phyloP scores from a whole-genome alignment of 1,284 basidiomycete genomes.

The Cutaneotrichosporon spelunceum region DNA sequence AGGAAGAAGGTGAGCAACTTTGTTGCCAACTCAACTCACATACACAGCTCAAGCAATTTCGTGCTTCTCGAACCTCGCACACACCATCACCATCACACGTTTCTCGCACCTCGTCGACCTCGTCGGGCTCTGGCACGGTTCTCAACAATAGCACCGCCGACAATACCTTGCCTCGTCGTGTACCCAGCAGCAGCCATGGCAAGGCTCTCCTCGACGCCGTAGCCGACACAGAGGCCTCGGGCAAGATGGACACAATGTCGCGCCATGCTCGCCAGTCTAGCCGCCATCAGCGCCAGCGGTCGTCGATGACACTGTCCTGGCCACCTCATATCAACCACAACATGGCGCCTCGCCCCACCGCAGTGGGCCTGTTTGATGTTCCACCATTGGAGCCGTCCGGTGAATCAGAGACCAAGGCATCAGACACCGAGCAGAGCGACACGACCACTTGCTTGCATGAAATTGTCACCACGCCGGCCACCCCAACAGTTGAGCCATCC shows the following conservation, averaged over 20 bases:
- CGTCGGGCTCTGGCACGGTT: conserved; percentile 11
- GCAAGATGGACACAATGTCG: conserved; percentile 2
- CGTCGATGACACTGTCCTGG: conserved; percentile 21
- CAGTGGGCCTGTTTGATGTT: conserved; percentile 19
- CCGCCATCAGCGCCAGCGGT: conserved; percentile 22
- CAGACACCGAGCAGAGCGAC: conserved; percentile 13
- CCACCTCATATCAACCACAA: conserved; percentile 11
- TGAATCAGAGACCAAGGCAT: conserved; percentile 4
- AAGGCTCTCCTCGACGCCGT: conserved; percentile 2
- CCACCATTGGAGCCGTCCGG: conserved; percentile 12
- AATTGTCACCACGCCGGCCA: conserved; percentile 38
- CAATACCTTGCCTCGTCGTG: conserved; percentile 13
- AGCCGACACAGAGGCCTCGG: background rate
- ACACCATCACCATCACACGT: conserved; percentile 12
- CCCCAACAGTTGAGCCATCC: conserved; percentile 26
- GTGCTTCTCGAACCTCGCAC: conserved; percentile 34
- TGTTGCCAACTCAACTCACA: background rate
- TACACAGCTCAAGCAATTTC: conserved; percentile 45
- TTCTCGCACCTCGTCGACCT: conserved; percentile 21
- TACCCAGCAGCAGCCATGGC: conserved; percentile 10
- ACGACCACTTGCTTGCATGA: conserved; percentile 20
- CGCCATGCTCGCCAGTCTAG: conserved; percentile 13
- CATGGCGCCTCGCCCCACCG: conserved; percentile 6
- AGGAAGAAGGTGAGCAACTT: conserved; percentile 40
- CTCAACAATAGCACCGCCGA: conserved; percentile 7